phyloP scores from a whole-genome alignment of 2,329 filamentous ascomycete species.

The Cytospora piceae region DNA sequence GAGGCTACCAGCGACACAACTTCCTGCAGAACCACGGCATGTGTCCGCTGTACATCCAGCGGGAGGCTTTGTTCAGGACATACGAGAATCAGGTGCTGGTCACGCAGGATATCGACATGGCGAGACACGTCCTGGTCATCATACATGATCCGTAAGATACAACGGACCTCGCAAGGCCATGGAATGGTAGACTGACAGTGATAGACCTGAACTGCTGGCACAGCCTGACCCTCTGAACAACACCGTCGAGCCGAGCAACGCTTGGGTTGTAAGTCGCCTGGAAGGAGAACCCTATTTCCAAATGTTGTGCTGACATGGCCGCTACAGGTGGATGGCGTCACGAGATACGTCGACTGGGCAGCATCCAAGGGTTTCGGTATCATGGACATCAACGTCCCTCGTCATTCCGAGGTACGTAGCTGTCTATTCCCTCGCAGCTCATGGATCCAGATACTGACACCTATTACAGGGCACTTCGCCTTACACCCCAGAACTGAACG shows the following conservation, averaged over 20 bases:
- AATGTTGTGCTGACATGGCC: constrained; percentile 6
- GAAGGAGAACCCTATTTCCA: neutral
- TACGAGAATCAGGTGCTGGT: constrained; percentile 88
- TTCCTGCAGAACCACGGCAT: constrained; percentile 76
- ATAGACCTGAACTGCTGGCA: constrained; percentile 70
- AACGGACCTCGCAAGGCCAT: constrained; percentile 13
- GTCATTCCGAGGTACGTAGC: constrained; percentile 48
- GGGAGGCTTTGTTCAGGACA: constrained; percentile 71
- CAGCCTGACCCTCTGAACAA: constrained; percentile 72
- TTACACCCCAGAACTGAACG: constrained; percentile 49
- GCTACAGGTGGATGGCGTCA: constrained; percentile 74
- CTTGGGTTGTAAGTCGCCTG: constrained; percentile 73
- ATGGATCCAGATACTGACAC: constrained; percentile 41
- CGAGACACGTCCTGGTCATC: constrained; percentile 75
- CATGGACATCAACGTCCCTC: constrained; percentile 90
- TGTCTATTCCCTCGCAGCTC: constrained; percentile 52
- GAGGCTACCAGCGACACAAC: constrained; percentile 73
- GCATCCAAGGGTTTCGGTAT: constrained; percentile 76
- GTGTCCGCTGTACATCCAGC: constrained; percentile 78
- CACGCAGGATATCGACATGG: constrained; percentile 69
- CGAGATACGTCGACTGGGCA: constrained; percentile 85
- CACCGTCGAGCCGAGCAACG: constrained; percentile 78
- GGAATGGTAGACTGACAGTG: constrained; percentile 27
- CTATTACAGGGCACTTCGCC: constrained; percentile 50
- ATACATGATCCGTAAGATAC: constrained; percentile 83